Evolutionary conservation across 495 filamentous ascomycete species (phyloP).

Genomic region (Neurospora terricola): DNA sequence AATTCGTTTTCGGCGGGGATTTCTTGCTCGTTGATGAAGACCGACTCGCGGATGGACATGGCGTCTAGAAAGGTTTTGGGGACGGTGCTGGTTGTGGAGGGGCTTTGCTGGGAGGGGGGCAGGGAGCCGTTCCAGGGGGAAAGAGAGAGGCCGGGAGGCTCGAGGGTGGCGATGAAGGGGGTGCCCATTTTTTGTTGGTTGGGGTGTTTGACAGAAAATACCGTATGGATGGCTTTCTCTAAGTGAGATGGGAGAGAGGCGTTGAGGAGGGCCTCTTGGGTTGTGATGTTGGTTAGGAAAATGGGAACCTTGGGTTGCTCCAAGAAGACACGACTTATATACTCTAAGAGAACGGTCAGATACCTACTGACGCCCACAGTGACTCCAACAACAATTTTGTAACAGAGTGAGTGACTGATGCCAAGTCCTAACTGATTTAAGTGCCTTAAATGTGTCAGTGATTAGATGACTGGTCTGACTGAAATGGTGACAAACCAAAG

Average conservation of each 20-base stretch:
- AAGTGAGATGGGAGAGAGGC: background rate
- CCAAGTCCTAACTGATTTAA: background rate
- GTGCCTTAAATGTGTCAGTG: background rate
- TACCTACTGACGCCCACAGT: background rate
- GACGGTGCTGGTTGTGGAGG: slow-evolving; percentile 18
- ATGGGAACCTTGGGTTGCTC: background rate
- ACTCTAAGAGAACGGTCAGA: background rate
- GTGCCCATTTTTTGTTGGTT: slow-evolving; percentile 16
- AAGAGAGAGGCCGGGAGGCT: slow-evolving; percentile 22
- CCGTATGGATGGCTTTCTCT: background rate
- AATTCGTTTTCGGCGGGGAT: slow-evolving; percentile 59
- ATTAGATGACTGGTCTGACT: background rate
- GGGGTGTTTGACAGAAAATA: background rate
- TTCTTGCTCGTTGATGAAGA: slow-evolving; percentile 71
- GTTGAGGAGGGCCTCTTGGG: background rate
- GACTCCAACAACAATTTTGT: no score
- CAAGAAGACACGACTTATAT: background rate
- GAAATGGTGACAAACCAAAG: background rate
- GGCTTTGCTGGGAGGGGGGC: slow-evolving; percentile 1
- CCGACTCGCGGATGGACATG: slow-evolving; percentile 63
- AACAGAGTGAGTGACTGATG: background rate
- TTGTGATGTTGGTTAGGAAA: background rate
- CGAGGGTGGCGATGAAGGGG: slow-evolving; percentile 39
- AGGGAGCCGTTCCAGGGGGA: slow-evolving; percentile 5
- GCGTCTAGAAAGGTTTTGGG: slow-evolving; percentile 62